phyloP scores from a whole-genome alignment of 768 basidiomycete genomes.

The Mrakia hoshinonis region DNA sequence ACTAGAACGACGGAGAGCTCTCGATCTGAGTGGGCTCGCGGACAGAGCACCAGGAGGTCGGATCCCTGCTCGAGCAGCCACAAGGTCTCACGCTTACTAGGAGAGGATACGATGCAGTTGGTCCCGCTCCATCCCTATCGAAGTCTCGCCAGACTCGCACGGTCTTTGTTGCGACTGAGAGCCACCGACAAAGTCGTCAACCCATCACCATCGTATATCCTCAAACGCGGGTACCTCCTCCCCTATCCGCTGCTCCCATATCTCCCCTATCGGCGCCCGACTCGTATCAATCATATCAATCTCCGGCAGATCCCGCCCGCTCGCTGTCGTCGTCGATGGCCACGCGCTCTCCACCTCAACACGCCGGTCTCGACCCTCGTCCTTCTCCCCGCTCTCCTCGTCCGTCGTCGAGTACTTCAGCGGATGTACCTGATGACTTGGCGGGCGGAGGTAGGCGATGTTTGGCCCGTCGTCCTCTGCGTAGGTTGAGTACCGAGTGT shows the following conservation, averaged over 20 bases:
- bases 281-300: not conserved
- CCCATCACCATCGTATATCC: constrained; percentile 5
- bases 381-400: too few relatives aligned
- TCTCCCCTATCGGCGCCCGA: not conserved
- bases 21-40: not conserved
- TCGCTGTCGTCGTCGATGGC: not conserved
- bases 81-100: too few relatives aligned
- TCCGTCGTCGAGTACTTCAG: too few relatives aligned
- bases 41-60: too few relatives aligned
- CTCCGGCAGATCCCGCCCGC: not conserved
- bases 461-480: not conserved
- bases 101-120: too few relatives aligned
- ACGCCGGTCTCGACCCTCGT: too few relatives aligned
- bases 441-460: not conserved
- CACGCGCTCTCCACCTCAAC: not conserved
- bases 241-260: not conserved
- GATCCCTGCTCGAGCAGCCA: too few relatives aligned
- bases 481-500: not conserved
- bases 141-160: too few relatives aligned
- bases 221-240: not conserved
- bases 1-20: constrained; percentile 12
- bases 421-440: too few relatives aligned
- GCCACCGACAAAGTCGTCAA: too few relatives aligned
- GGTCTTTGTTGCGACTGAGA: too few relatives aligned
- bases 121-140: too few relatives aligned